phyloP scores from a whole-genome alignment of 257 asterid genomes.

The Solanum chiquidenum region DNA sequence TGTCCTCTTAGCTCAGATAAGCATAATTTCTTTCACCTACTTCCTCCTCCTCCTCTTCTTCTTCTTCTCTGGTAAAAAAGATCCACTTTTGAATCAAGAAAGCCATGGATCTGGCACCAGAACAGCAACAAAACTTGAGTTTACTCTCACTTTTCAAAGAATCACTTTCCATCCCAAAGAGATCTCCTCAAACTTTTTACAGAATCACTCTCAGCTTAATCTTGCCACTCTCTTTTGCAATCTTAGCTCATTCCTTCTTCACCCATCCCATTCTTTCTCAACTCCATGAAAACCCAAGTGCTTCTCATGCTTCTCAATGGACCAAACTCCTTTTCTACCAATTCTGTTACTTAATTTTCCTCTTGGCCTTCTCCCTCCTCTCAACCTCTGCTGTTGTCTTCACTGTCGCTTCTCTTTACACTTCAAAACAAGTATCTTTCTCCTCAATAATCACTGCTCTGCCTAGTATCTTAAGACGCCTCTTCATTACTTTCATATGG shows the following conservation, averaged over 20 bases:
- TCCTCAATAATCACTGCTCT: slow-evolving; percentile 59
- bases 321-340: slow-evolving; percentile 61
- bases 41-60: neutral
- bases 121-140: slow-evolving; percentile 60
- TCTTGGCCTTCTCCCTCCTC: slow-evolving; percentile 72
- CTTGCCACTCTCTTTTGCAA: slow-evolving; percentile 87
- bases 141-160: slow-evolving; percentile 52
- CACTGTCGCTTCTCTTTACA: slow-evolving; percentile 83
- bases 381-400: slow-evolving; percentile 92
- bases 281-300: slow-evolving; percentile 41
- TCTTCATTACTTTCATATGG: slow-evolving; percentile 75
- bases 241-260: slow-evolving; percentile 84
- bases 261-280: slow-evolving; percentile 68
- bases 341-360: slow-evolving; percentile 75
- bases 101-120: slow-evolving; percentile 67
- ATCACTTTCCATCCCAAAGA: slow-evolving; percentile 68
- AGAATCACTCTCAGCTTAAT: slow-evolving; percentile 61
- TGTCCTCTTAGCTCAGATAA: neutral
- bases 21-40: neutral
- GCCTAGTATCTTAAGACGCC: slow-evolving; percentile 64
- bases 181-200: slow-evolving; percentile 74
- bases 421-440: slow-evolving; percentile 79
- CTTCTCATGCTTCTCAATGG: slow-evolving; percentile 54
- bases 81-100: neutral
- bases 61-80: neutral